Evolutionary conservation across 2,329 filamentous ascomycete species (phyloP).

Genomic region (Aspergillus hortae): DNA sequence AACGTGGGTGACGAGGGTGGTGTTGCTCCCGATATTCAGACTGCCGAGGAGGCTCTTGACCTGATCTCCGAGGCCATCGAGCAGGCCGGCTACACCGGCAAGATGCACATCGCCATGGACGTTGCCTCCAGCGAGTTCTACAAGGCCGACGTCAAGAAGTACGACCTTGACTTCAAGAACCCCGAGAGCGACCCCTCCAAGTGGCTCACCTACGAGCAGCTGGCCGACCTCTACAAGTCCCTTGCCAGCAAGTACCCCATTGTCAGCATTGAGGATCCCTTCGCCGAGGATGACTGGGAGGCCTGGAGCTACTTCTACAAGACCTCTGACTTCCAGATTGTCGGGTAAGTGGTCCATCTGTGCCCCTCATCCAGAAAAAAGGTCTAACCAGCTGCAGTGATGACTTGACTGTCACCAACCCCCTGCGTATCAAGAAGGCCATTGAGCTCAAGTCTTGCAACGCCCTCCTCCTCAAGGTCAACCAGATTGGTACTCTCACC

Average conservation of each 20-base stretch:
- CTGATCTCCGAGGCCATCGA: slow-evolving; percentile 94
- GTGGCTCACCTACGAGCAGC: slow-evolving; percentile 98
- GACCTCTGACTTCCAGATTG: slow-evolving; percentile 96
- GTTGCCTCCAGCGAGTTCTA: slow-evolving; percentile 99
- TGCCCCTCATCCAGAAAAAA: neutral
- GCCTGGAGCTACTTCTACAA: slow-evolving; percentile 99
- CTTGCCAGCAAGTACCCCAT: slow-evolving; percentile 96
- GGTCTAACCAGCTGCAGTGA: slow-evolving; percentile 52
- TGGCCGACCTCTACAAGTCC: slow-evolving; percentile 84
- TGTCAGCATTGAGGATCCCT: slow-evolving; percentile 97
- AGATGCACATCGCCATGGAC: slow-evolving; percentile 98
- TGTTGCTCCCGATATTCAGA: slow-evolving; percentile 98
- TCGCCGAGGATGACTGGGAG: slow-evolving; percentile 99
- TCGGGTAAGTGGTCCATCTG: slow-evolving; percentile 54
- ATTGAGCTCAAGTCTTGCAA: slow-evolving; percentile 99
- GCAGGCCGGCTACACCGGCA: slow-evolving; percentile 88
- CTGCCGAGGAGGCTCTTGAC: slow-evolving; percentile 91
- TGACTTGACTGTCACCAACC: slow-evolving; percentile 99
- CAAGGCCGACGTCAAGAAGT: slow-evolving; percentile 96
- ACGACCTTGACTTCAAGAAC: slow-evolving; percentile 99
- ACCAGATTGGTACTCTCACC: slow-evolving; percentile 98
- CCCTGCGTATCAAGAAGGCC: slow-evolving; percentile 97
- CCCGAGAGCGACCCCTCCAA: slow-evolving; percentile 91
- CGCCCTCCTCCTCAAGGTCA: slow-evolving; percentile 97
- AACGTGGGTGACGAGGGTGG: slow-evolving; percentile 99